Evolutionary conservation across 352 stramenopile genomes (phyloP).

Genomic region (Phytopythium aichiense): DNA sequence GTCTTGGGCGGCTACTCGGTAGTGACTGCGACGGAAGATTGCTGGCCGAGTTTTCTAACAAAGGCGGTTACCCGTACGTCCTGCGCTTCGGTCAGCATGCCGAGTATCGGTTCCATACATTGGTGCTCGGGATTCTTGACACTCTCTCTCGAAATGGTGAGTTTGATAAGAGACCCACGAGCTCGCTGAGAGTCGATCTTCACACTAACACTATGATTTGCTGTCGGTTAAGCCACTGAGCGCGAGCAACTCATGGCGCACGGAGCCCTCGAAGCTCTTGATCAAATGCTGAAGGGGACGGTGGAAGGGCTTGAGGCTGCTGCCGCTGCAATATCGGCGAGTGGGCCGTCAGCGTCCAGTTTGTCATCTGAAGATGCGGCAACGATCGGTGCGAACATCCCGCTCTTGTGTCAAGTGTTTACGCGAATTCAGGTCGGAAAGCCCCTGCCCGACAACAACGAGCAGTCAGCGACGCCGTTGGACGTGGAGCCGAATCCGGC

Average conservation of each 20-base stretch:
- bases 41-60: slow-evolving; percentile 23
- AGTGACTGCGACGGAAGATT: slow-evolving; percentile 23
- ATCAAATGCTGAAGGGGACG: not conserved
- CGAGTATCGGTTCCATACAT: slow-evolving; percentile 34
- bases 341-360: slow-evolving; percentile 2
- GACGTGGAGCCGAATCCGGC: slow-evolving; percentile 5
- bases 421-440: slow-evolving; percentile 34
- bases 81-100: slow-evolving; percentile 25
- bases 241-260: not conserved
- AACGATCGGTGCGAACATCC: slow-evolving; percentile 25
- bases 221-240: not conserved
- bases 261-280: not conserved
- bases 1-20: slow-evolving; percentile 27
- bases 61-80: slow-evolving; percentile 18
- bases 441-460: not conserved
- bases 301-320: not conserved
- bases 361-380: slow-evolving; percentile 26
- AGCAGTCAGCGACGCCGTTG: slow-evolving; percentile 1
- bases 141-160: slow-evolving; percentile 25
- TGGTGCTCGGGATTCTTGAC: slow-evolving; percentile 42
- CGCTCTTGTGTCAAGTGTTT: slow-evolving; percentile 29
- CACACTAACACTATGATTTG: not conserved
- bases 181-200: not conserved
- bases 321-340: not conserved
- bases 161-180: too few species aligned